Conservation (phyloP, 2,329 filamentous ascomycete genomes). For the Rosellinia necatrix region DNA sequence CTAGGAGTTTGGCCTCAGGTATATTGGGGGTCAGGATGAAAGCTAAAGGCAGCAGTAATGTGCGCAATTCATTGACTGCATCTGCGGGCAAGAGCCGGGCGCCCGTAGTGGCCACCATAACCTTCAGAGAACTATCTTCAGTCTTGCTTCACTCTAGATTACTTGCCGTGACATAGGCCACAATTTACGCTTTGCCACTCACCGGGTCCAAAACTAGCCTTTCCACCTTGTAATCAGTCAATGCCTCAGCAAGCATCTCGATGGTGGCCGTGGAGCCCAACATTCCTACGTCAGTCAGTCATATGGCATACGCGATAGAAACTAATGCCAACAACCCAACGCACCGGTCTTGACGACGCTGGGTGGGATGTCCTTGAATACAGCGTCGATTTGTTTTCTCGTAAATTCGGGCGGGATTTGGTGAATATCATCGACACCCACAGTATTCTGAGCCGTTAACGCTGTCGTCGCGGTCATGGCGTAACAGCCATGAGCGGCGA, state of each 20-base stretch:
- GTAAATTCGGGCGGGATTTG: conserved; percentile 79
- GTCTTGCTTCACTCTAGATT: not conserved
- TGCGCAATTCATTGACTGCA: conserved; percentile 65
- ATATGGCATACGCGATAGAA: not conserved
- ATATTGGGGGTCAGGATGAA: conserved; percentile 46
- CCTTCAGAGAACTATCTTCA: conserved; percentile 53
- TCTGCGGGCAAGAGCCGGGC: conserved; percentile 67
- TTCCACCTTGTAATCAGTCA: conserved; percentile 61
- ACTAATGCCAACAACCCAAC: conserved; percentile 29
- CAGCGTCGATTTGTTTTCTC: conserved; percentile 81
- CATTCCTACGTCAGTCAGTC: conserved; percentile 65
- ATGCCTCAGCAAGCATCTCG: conserved; percentile 66
- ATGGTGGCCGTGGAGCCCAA: conserved; percentile 75
- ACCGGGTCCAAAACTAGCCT: conserved; percentile 77
- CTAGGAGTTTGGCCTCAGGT: conserved; percentile 27
- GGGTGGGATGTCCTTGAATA: conserved; percentile 79
- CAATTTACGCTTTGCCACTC: conserved; percentile 36
- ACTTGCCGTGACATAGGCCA: not conserved
- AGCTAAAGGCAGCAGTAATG: conserved; percentile 65
- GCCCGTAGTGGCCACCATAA: conserved; percentile 90
- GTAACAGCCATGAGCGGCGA: conserved; percentile 90
- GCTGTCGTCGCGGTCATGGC: conserved; percentile 95
- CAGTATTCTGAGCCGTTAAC: conserved; percentile 93
- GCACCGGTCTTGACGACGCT: conserved; percentile 92
- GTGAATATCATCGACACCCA: conserved; percentile 81